phyloP scores from a whole-genome alignment of 345 rosid species.

The Crucihimalaya himalaica region DNA sequence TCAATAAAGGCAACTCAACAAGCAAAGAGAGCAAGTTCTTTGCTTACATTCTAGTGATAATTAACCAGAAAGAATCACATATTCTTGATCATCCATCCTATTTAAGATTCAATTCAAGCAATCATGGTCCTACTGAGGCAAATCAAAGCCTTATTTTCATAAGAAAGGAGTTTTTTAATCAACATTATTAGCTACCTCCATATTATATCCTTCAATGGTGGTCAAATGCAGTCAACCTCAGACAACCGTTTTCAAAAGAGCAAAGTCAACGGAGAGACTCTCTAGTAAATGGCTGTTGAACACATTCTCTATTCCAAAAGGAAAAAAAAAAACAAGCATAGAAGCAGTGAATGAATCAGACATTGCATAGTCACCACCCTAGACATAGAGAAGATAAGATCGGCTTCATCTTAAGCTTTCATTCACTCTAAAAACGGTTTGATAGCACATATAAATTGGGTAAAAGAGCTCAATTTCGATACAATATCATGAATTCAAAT shows the following conservation, averaged over 20 bases:
- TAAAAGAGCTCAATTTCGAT: neutral
- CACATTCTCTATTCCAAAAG: neutral
- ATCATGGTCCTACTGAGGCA: slow-evolving; percentile 21
- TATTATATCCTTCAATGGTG: slow-evolving; percentile 12
- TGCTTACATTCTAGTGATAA: neutral
- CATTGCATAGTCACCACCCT: neutral
- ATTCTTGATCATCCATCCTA: slow-evolving; percentile 10
- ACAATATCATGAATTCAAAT: slow-evolving; percentile 11
- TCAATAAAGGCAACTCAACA: slow-evolving; percentile 8
- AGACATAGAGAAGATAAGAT: neutral
- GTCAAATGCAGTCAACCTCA: slow-evolving; percentile 31
- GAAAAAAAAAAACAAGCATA: neutral
- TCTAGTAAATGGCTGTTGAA: slow-evolving; percentile 9
- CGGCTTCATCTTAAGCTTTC: neutral
- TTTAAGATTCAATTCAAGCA: slow-evolving; percentile 3
- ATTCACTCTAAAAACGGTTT: neutral
- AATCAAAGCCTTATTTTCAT: slow-evolving; percentile 3
- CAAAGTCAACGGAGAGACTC: slow-evolving; percentile 32
- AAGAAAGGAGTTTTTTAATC: neutral
- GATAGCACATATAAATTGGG: neutral
- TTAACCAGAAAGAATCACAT: slow-evolving; percentile 2
- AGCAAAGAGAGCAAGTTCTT: neutral
- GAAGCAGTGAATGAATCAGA: neutral
- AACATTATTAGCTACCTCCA: slow-evolving; percentile 8
- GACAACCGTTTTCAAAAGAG: neutral